Conservation (phyloP, 2,329 filamentous ascomycete species). For the Microcyclosporella mali region DNA sequence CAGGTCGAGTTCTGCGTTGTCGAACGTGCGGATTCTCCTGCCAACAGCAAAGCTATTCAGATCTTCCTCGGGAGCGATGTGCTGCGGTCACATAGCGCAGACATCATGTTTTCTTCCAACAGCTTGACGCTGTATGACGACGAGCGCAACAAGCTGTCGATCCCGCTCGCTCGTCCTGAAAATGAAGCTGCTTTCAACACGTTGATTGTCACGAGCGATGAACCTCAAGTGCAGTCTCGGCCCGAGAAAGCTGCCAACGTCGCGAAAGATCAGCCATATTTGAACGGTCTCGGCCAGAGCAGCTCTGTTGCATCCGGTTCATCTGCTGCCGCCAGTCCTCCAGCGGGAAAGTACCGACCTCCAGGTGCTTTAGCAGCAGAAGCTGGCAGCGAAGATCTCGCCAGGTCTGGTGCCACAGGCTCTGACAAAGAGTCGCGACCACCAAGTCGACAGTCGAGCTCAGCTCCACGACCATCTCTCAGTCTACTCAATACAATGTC, state of each 20-base stretch:
- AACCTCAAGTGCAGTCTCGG: conserved; percentile 1
- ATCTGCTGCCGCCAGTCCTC: conserved; percentile 25
- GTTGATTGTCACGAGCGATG: conserved; percentile 54
- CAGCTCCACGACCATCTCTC: conserved; percentile 21
- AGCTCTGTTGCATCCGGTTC: conserved; percentile 21
- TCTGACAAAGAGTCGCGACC: conserved; percentile 23
- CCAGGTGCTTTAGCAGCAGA: conserved; percentile 25
- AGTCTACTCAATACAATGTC: conserved; percentile 19
- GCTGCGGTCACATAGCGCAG: conserved; percentile 77
- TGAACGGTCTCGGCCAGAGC: conserved; percentile 30
- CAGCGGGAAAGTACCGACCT: conserved; percentile 26
- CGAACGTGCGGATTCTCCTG: conserved; percentile 44
- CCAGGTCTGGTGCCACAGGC: conserved; percentile 18
- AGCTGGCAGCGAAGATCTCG: conserved; percentile 11
- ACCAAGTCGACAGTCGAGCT: conserved; percentile 18
- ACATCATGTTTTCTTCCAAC: conserved; percentile 87
- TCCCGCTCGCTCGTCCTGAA: conserved; percentile 89
- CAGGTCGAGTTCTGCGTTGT: conserved; percentile 71
- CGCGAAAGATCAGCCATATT: conserved; percentile 41
- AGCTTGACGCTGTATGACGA: conserved; percentile 81
- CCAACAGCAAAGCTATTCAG: conserved; percentile 60
- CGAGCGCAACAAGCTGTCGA: conserved; percentile 76
- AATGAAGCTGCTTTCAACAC: conserved; percentile 75
- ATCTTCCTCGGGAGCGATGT: conserved; percentile 88
- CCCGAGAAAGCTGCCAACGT: conserved; percentile 39